Base-by-base conservation (phyloP, 2,329 filamentous ascomycete species). In the Trichoderma semiorbis region DNA sequence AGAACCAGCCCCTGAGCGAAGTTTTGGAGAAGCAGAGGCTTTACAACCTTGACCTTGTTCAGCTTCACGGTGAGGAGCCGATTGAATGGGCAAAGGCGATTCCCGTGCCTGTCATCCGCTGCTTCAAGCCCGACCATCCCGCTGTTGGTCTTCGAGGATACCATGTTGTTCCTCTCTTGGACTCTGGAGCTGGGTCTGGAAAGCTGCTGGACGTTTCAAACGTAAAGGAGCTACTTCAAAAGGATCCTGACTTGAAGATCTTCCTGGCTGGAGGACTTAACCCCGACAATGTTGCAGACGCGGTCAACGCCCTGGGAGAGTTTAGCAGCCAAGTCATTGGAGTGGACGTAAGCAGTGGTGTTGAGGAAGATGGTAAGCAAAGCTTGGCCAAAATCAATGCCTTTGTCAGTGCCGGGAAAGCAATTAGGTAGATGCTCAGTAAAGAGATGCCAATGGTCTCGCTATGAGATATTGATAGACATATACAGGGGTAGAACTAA, bases 311-410 rank as follows among this genome's bases (percentile, higher is more conserved):
- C 16, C 83, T 95, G 18, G 91, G 90, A 0, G 84, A 87, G 7
- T 80, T 89, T 11, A 84, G 85, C 30, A 85, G 85, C 11, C 89
- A 91, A 72, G 88, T 98, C 14, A 84, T 94, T 39, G 95, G 92
- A 2, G 92, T 99, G 4, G 96, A 99, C 84, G 93, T 97, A 24
- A 97, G 94, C 81, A 97, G 93, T 78, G 97, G 97, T 0, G 94
- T 99, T 3, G 96, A 98, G 82, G 90, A 90, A 43, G 88, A 92
- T 76, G 95, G 94, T 3, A 85, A 89, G 78, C 96, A 99, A 82
- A 92, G 91, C 80, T 77, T 95, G 71, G 88, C 89, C 21, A 97
- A 92, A 84, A 98, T 99, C 75, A 85, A 85, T 74, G 89, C 87
- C 5, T 99, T 99, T 81, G 85, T 98, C 53, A 87, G 89, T 78